Percentiles rank a stretch among this genome's conserved stretches.
These are phyloP conservation scores for Tuctoria greenei DNA, from an alignment of 176 grass and related monocot species.

Conservation along the genomic window DNA sequence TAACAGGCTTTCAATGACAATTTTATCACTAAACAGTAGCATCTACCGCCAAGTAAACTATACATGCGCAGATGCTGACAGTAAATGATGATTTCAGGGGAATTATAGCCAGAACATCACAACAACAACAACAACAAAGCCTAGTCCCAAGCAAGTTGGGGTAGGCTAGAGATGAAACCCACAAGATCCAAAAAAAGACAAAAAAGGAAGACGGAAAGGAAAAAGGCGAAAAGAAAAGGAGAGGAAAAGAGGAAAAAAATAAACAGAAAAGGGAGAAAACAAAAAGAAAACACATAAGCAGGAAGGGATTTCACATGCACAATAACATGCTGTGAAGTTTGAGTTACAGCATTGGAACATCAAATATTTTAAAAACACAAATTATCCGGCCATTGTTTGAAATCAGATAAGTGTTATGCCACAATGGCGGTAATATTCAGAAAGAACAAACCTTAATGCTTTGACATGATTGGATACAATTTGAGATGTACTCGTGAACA, in stretches of 20 bases:
- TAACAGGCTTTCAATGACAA: not conserved
- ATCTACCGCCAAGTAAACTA: not conserved
- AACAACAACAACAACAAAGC: no score
- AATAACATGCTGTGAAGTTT: not conserved
- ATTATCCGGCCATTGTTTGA: not conserved
- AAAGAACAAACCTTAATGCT: conserved; percentile 85
- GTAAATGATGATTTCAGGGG: not conserved
- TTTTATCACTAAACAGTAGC: not conserved
- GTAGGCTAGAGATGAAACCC: no score
- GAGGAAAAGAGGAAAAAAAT: no score
- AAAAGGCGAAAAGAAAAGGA: no score
- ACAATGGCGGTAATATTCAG: not conserved
- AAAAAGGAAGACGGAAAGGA: no score
- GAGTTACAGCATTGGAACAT: not conserved
- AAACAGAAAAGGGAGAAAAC: no score
- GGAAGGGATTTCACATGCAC: conserved; percentile 1
- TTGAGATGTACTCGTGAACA: conserved; percentile 97
- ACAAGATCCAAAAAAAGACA: no score
- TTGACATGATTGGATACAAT: conserved; percentile 95
- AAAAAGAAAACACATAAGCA: conserved; percentile 7
- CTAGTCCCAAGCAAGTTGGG: no score
- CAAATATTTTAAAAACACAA: not conserved
- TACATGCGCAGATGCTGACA: not conserved
- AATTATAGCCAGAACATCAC: not conserved
- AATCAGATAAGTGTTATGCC: conserved; percentile 1